phyloP scores from a whole-genome alignment of 352 stramenopile genomes.

The Pythium aristosporum region DNA sequence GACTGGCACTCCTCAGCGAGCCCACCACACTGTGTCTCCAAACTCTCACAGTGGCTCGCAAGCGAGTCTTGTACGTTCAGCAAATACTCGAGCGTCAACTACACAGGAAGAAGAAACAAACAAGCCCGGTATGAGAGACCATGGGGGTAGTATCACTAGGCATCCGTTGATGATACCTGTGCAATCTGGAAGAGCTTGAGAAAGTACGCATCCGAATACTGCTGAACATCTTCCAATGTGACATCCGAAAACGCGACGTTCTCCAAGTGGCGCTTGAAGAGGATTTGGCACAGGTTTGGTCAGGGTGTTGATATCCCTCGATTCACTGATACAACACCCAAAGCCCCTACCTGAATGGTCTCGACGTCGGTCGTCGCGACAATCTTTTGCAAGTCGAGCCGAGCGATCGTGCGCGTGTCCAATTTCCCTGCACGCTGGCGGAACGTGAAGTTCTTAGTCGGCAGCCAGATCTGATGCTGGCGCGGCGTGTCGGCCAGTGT shows the following conservation, averaged over 20 bases:
- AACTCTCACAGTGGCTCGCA: slow-evolving; percentile 52
- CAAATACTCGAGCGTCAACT: slow-evolving; percentile 83
- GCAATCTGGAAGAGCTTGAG: slow-evolving; percentile 86
- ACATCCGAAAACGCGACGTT: slow-evolving; percentile 83
- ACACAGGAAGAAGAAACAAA: slow-evolving; percentile 2
- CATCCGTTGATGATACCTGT: slow-evolving; percentile 39
- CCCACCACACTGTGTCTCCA: slow-evolving; percentile 71
- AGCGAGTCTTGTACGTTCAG: slow-evolving; percentile 85
- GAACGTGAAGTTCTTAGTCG: slow-evolving; percentile 72
- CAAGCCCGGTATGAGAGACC: background rate
- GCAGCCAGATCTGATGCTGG: slow-evolving; percentile 63
- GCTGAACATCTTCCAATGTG: slow-evolving; percentile 78
- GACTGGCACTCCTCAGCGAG: slow-evolving; percentile 58
- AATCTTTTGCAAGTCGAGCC: slow-evolving; percentile 71
- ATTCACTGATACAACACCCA: too few relatives aligned
- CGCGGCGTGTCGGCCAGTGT: slow-evolving; percentile 2
- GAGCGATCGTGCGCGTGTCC: slow-evolving; percentile 66
- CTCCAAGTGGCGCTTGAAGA: slow-evolving; percentile 51
- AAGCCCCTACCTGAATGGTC: slow-evolving; percentile 47
- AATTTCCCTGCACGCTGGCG: slow-evolving; percentile 72
- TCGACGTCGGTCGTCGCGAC: slow-evolving; percentile 76
- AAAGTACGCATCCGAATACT: slow-evolving; percentile 85
- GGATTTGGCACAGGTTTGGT: background rate
- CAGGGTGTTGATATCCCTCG: background rate
- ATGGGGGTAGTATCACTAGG: too few relatives aligned